Evolutionary conservation across 2,329 filamentous ascomycete genomes (phyloP).

Genomic region (Apiospora malaysiana): DNA sequence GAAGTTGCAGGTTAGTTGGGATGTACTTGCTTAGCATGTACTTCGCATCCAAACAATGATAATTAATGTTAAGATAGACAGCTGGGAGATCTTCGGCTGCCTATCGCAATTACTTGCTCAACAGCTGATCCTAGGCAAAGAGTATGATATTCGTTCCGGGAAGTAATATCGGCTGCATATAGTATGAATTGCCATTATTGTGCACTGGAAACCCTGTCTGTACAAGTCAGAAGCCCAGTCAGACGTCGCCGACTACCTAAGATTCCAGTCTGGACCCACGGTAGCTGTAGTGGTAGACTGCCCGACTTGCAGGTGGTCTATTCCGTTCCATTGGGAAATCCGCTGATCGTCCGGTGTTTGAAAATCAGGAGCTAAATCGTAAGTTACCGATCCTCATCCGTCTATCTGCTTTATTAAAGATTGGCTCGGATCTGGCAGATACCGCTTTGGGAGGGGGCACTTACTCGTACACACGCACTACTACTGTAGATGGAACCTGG

Average conservation of each 20-base stretch:
- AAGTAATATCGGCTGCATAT: neutral
- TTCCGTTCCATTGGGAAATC: neutral
- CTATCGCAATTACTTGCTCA: neutral
- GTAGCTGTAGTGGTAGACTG: neutral
- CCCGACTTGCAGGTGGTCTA: neutral
- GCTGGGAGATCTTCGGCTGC: neutral
- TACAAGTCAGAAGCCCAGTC: too few species aligned
- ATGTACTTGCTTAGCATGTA: neutral
- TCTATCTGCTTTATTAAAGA: neutral
- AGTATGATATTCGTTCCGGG: neutral
- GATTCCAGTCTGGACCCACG: neutral
- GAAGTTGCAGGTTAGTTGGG: neutral
- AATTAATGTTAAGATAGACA: neutral
- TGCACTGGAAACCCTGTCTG: too few species aligned
- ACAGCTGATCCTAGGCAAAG: neutral
- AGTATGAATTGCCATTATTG: too few species aligned
- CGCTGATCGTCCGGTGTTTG: neutral
- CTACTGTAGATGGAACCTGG: constrained; percentile 24
- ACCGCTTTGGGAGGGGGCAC: neutral
- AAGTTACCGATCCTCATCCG: neutral
- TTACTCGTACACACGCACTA: constrained; percentile 13
- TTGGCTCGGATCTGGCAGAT: constrained; percentile 9
- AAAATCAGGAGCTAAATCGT: neutral
- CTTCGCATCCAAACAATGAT: neutral
- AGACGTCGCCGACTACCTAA: neutral